Conservation (phyloP, 2,329 filamentous ascomycete species). For the Blastomyces silverae region DNA sequence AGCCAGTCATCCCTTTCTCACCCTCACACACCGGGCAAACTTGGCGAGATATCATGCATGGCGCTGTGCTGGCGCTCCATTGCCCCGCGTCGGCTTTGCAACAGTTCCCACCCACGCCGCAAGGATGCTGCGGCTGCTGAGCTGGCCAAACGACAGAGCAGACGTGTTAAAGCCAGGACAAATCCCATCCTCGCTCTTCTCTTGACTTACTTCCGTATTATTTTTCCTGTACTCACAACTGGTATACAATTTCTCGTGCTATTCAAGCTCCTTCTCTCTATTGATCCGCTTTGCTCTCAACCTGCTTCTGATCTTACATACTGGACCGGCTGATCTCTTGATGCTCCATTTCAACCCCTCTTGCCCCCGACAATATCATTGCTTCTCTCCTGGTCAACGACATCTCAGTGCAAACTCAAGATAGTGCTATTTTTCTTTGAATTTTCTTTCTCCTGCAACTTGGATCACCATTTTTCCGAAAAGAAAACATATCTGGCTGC, state of each 20-base stretch:
- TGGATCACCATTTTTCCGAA: slow-evolving; percentile 6
- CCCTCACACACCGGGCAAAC: not conserved
- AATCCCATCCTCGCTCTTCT: slow-evolving; percentile 17
- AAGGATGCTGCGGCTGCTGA: slow-evolving; percentile 12
- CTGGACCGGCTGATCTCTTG: not conserved
- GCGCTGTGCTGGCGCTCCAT: not conserved
- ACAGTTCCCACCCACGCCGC: slow-evolving; percentile 10
- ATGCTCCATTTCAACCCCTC: slow-evolving; percentile 22
- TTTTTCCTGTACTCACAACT: slow-evolving; percentile 11
- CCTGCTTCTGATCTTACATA: slow-evolving; percentile 11
- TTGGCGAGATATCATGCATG: slow-evolving; percentile 10
- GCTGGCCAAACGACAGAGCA: slow-evolving; percentile 10
- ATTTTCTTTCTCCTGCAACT: slow-evolving; percentile 16
- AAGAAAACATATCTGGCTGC: slow-evolving; percentile 11
- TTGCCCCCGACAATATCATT: slow-evolving; percentile 20
- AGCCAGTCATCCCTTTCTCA: slow-evolving; percentile 10
- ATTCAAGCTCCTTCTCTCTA: slow-evolving; percentile 12
- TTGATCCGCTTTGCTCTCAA: slow-evolving; percentile 13
- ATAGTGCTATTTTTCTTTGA: slow-evolving; percentile 15
- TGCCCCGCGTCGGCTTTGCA: slow-evolving; percentile 11
- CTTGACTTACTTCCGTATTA: slow-evolving; percentile 13
- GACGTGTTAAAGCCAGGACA: slow-evolving; percentile 20
- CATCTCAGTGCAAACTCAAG: slow-evolving; percentile 3
- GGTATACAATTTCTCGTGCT: slow-evolving; percentile 1
- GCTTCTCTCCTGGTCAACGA: slow-evolving; percentile 2